A percentile compares a stretch with the other conserved stretches of the same genome.
phyloP scores from a whole-genome alignment of 495 filamentous ascomycete species.

The Penicillium odoratum region DNA sequence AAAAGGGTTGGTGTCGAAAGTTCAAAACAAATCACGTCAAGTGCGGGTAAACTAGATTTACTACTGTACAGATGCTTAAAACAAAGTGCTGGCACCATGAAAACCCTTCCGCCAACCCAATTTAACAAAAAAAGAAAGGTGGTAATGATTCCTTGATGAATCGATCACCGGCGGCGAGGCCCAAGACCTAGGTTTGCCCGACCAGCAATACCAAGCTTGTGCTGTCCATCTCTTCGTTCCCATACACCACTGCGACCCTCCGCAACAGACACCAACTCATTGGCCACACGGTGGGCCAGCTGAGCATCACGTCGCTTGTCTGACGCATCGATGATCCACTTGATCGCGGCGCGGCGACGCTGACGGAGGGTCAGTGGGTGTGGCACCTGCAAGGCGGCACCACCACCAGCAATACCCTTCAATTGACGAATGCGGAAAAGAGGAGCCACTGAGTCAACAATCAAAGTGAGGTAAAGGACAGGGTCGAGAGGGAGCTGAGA shows the following conservation, averaged over 20 bases:
- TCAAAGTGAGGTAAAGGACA: constrained; percentile 73
- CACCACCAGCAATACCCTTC: constrained; percentile 82
- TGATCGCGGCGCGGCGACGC: constrained; percentile 72
- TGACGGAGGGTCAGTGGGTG: constrained; percentile 71
- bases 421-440: constrained; percentile 73
- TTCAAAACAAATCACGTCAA: constrained; percentile 1
- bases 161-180: constrained; percentile 23
- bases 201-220: constrained; percentile 70
- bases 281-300: constrained; percentile 77
- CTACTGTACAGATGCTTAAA: constrained; percentile 20
- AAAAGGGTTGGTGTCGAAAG: background rate
- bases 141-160: background rate
- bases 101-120: constrained; percentile 7
- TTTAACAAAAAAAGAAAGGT: constrained; percentile 5
- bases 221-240: constrained; percentile 70
- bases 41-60: constrained; percentile 13
- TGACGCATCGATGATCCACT: constrained; percentile 85
- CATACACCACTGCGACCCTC: constrained; percentile 83
- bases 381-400: constrained; percentile 78
- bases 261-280: constrained; percentile 83
- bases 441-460: constrained; percentile 96
- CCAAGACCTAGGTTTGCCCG: constrained; percentile 65
- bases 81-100: constrained; percentile 10
- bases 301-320: constrained; percentile 64
- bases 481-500: constrained; percentile 75